Percentiles rank a stretch among this genome's conserved stretches.
These are phyloP conservation scores for Penicillium turbatum DNA, from an alignment of 495 filamentous ascomycete species.

Conservation along the genomic window DNA sequence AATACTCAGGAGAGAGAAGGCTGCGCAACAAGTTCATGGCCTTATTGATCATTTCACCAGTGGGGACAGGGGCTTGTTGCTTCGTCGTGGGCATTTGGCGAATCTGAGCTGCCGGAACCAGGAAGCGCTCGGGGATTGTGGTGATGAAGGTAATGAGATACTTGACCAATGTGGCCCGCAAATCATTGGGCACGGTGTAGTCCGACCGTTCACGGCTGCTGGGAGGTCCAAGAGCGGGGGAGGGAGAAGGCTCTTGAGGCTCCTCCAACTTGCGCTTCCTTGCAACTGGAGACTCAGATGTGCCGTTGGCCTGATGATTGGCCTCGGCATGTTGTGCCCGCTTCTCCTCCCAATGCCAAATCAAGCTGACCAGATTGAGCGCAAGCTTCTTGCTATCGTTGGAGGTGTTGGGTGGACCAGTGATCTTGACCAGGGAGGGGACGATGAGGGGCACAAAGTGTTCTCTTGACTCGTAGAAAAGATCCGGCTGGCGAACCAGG, in stretches of 20 bases:
- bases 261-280: slow-evolving; percentile 75
- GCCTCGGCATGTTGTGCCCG: slow-evolving; percentile 55
- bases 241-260: slow-evolving; percentile 30
- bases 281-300: slow-evolving; percentile 64
- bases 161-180: slow-evolving; percentile 75
- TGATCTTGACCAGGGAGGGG: slow-evolving; percentile 81
- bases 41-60: slow-evolving; percentile 78
- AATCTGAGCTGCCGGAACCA: slow-evolving; percentile 61
- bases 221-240: slow-evolving; percentile 46
- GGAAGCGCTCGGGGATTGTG: slow-evolving; percentile 77
- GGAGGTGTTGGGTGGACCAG: slow-evolving; percentile 75
- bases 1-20: slow-evolving; percentile 81
- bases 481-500: slow-evolving; percentile 81
- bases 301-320: slow-evolving; percentile 32
- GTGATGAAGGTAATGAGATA: slow-evolving; percentile 94
- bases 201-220: slow-evolving; percentile 55
- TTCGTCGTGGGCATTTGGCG: slow-evolving; percentile 49
- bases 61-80: slow-evolving; percentile 45
- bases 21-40: slow-evolving; percentile 77
- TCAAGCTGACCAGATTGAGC: slow-evolving; percentile 80
- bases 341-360: slow-evolving; percentile 89
- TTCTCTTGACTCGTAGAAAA: slow-evolving; percentile 94
- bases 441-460: slow-evolving; percentile 87
- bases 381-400: slow-evolving; percentile 92
- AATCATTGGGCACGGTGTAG: slow-evolving; percentile 60